Base-by-base conservation (phyloP, 768 basidiomycete species). In the Rubroboletus pulcherrimus region DNA sequence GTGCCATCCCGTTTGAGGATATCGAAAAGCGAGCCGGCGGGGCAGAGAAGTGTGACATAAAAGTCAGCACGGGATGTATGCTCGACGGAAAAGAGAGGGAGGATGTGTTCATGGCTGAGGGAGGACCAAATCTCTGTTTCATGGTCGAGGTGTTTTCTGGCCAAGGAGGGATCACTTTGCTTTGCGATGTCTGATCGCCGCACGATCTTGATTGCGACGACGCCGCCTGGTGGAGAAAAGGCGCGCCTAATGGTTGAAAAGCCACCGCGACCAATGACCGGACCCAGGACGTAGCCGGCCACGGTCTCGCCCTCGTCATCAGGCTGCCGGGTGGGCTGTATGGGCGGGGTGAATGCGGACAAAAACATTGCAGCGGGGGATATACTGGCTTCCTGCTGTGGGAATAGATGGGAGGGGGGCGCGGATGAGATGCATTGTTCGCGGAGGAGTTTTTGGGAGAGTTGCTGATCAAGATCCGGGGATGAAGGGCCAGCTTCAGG, bases 181-280 rank as follows among this genome's bases (percentile, higher is more conserved):
- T 79, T 81, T 57, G 75, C 73, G 34, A 85, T 61, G 51, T 86
- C 83, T 17, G 81, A 74, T 45, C 79, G 78, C 21, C 81, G 79
- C 39, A 95, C 81, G 61, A 94, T 89, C 71, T 95, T 95, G 71
- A 94, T 86, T 8, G 93, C 93, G 44, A 87, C 84, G 3, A 83
- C 74, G 33, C 85, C 89, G 2, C 87, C 85, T 4, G 79, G 71
- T 7, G 83, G 77, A 9, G 82, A 79, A 4, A 72, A 82, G 2
- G 87, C 93, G 7, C 81, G 81, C 50, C 89, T 75, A 55, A 96
- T 89, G 55, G 83, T 84, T 14, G 91, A 91, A 68, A 92, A 91
- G 7, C 84, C 88, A 9, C 94, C 93, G 56, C 81, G 77, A 26
- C 89, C 93, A 12, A 96, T 81, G 60, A 88, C 75, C 31, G 78